Conservation (phyloP, 1,139 yeast genomes). For the Taphrina pruni region DNA sequence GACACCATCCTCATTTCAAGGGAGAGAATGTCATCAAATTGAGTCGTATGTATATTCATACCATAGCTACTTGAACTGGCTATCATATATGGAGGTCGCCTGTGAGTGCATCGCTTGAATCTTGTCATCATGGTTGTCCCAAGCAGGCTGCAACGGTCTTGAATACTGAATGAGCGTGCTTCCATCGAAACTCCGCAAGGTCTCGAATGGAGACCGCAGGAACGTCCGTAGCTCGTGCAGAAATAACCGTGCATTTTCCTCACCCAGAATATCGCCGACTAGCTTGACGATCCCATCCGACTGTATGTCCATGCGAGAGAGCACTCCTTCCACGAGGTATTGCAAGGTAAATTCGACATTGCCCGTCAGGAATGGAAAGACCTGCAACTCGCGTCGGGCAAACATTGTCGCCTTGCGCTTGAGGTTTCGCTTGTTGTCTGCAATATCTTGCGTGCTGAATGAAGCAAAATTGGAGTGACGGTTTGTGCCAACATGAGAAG, state of each 20-base stretch:
- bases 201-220: conserved; percentile 35
- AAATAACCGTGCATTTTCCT: conserved; percentile 12
- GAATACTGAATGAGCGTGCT: conserved; percentile 34
- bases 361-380: conserved; percentile 22
- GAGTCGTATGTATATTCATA: too few species aligned
- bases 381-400: conserved; percentile 29
- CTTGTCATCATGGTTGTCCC: conserved; percentile 1
- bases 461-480: conserved; percentile 28
- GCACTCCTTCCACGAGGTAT: conserved; percentile 31
- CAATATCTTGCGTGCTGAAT: conserved; percentile 8
- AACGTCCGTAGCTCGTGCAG: conserved; percentile 36
- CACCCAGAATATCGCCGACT: conserved; percentile 28
- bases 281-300: conserved; percentile 23
- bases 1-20: too few species aligned
- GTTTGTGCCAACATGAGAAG: conserved; percentile 35
- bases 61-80: too few species aligned
- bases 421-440: conserved; percentile 14
- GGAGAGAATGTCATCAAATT: too few species aligned
- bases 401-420: conserved; percentile 34
- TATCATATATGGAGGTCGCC: neutral
- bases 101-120: neutral
- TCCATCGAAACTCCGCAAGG: conserved; percentile 21
- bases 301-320: conserved; percentile 32
- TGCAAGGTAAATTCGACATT: conserved; percentile 22
- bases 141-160: conserved; percentile 23